Percentiles rank a stretch among this genome's conserved stretches.
Evolutionary conservation across 192 early-diverging fungal species (phyloP).

Genomic region (Entomortierella beljakovae): DNA sequence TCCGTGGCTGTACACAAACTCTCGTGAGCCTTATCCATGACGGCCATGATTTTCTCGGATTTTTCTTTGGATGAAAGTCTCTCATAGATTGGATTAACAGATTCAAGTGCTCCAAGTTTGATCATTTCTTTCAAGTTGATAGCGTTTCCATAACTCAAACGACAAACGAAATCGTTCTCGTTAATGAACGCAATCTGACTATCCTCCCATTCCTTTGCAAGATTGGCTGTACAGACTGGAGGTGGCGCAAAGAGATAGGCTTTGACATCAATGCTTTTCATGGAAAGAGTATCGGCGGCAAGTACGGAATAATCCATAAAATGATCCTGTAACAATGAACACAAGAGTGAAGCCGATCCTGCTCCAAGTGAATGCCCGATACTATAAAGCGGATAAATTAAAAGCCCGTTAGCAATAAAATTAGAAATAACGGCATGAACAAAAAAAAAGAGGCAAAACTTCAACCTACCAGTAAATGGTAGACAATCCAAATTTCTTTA

Average conservation of each 20-base stretch:
- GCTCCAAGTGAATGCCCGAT: conserved; percentile 60
- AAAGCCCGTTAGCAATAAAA: no score
- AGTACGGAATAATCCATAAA: conserved; percentile 24
- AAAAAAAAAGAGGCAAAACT: neutral
- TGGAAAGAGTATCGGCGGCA: neutral
- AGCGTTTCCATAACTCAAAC: conserved; percentile 51
- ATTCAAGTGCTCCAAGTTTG: conserved; percentile 51
- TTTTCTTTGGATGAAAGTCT: neutral
- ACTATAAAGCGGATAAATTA: no score
- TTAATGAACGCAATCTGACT: conserved; percentile 53
- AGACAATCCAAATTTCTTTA: conserved; percentile 48
- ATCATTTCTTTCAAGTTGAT: conserved; percentile 54
- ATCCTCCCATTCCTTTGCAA: conserved; percentile 34
- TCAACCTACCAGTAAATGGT: conserved; percentile 38
- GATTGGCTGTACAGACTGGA: conserved; percentile 39
- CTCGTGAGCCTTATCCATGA: neutral
- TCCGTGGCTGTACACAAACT: neutral
- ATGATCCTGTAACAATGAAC: conserved; percentile 40
- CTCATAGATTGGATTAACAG: neutral
- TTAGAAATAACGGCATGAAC: neutral
- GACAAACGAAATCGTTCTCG: conserved; percentile 53
- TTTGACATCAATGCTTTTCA: conserved; percentile 27
- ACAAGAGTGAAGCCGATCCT: conserved; percentile 35
- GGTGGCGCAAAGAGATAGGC: conserved; percentile 53
- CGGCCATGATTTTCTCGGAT: neutral